These are phyloP conservation scores for Penicillium sp. DNA, from an alignment of 2,329 filamentous ascomycete species.

Conservation along the genomic window DNA sequence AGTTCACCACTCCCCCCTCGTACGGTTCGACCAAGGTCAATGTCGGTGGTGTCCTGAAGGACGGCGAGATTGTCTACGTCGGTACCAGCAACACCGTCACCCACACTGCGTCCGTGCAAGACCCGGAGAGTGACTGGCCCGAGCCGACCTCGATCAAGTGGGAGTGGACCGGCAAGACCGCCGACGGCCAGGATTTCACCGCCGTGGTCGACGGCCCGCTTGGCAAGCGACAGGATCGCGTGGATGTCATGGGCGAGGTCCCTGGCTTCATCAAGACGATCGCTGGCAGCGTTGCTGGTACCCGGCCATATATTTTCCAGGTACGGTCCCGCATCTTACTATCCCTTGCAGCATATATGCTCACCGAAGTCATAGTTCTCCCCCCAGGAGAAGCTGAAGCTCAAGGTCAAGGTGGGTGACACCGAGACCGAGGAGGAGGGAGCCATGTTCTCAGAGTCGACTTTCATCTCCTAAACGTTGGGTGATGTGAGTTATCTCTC, in stretches of 20 bases:
- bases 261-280: conserved; percentile 95
- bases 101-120: conserved; percentile 70
- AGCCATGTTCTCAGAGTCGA: conserved; percentile 80
- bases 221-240: conserved; percentile 71
- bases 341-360: background rate
- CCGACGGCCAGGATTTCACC: conserved; percentile 72
- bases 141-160: conserved; percentile 77
- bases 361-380: conserved; percentile 60
- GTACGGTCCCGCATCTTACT: conserved; percentile 51
- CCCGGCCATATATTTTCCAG: conserved; percentile 98
- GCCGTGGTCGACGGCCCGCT: conserved; percentile 71
- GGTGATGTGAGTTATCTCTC: conserved; percentile 6
- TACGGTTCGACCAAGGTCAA: conserved; percentile 84
- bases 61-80: conserved; percentile 76
- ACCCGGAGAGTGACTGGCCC: conserved; percentile 82
- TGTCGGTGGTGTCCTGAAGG: conserved; percentile 79
- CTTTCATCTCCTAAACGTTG: conserved; percentile 75
- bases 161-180: conserved; percentile 74
- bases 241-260: conserved; percentile 96
- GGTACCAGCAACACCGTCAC: conserved; percentile 65
- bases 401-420: conserved; percentile 85
- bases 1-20: conserved; percentile 89
- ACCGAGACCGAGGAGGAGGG: conserved; percentile 78
- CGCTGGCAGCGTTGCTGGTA: conserved; percentile 82
- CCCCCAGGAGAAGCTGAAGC: conserved; percentile 63